These are phyloP conservation scores for Discostella stelligeroides DNA, from an alignment of 108 stramenopile species.

Conservation along the genomic window DNA sequence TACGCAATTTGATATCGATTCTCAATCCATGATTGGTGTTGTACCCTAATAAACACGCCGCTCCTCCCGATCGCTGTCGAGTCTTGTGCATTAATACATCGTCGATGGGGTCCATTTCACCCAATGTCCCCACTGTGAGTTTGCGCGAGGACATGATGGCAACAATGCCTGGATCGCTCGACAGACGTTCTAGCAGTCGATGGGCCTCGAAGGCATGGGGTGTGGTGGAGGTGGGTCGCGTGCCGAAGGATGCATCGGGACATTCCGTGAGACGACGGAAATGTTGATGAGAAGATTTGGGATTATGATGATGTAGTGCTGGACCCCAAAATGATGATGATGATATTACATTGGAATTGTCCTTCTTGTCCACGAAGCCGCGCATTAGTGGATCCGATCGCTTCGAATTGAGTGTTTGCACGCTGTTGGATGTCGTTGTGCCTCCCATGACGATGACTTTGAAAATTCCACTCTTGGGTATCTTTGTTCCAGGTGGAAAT, in stretches of 20 bases:
- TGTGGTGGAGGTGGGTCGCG: constrained; percentile 51
- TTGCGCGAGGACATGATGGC: constrained; percentile 65
- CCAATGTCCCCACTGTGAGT: constrained; percentile 70
- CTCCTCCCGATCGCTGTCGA: constrained; percentile 54
- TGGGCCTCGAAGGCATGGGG: constrained; percentile 77
- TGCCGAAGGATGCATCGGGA: constrained; percentile 64
- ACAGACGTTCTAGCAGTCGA: constrained; percentile 60
- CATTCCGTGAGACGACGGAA: constrained; percentile 68
- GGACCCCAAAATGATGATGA: constrained; percentile 40
- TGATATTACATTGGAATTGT: neutral
- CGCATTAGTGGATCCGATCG: constrained; percentile 78
- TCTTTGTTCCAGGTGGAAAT: constrained; percentile 29
- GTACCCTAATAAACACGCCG: constrained; percentile 75
- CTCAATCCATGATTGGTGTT: constrained; percentile 76
- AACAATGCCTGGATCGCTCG: constrained; percentile 73
- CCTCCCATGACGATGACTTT: constrained; percentile 75
- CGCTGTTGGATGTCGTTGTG: neutral
- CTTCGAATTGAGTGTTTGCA: constrained; percentile 48
- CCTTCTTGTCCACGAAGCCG: constrained; percentile 59
- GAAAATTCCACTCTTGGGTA: constrained; percentile 30
- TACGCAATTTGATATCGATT: constrained; percentile 73
- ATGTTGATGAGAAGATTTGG: constrained; percentile 62
- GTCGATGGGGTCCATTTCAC: constrained; percentile 87
- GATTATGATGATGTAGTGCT: constrained; percentile 19
- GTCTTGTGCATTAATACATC: constrained; percentile 75